phyloP scores from a whole-genome alignment of 495 filamentous ascomycete species.

The Xylaria flabelliformis region DNA sequence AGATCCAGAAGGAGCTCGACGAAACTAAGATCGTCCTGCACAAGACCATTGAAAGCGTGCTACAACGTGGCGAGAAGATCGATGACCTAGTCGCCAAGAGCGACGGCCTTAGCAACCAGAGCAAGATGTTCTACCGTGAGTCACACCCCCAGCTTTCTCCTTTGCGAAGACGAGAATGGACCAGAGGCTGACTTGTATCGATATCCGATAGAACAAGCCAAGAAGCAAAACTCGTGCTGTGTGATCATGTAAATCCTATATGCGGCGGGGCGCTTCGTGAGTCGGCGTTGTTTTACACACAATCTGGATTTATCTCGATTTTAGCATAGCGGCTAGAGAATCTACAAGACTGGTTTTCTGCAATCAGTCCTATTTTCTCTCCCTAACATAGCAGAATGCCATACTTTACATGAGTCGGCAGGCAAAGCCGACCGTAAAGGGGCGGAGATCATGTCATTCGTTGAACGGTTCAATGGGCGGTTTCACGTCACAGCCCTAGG shows the following conservation, averaged over 20 bases:
- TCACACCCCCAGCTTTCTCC: constrained; percentile 18
- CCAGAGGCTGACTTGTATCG: not conserved
- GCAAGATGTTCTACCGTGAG: constrained; percentile 95
- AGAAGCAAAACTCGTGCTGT: constrained; percentile 97
- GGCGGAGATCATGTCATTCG: constrained; percentile 22
- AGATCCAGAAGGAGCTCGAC: constrained; percentile 95
- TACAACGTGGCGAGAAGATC: constrained; percentile 91
- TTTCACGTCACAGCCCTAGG: constrained; percentile 17
- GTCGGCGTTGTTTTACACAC: constrained; percentile 15
- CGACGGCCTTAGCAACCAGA: constrained; percentile 83
- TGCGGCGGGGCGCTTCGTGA: not conserved
- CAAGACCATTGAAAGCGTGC: constrained; percentile 91
- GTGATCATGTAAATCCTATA: constrained; percentile 69
- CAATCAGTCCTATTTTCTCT: constrained; percentile 32
- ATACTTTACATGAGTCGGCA: not conserved
- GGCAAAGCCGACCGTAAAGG: constrained; percentile 18
- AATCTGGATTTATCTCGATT: constrained; percentile 28
- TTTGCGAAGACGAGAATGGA: not conserved
- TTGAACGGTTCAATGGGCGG: constrained; percentile 6
- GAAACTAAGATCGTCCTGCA: constrained; percentile 98
- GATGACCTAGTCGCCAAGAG: constrained; percentile 89
- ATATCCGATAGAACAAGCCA: constrained; percentile 62
- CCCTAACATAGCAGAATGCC: constrained; percentile 23
- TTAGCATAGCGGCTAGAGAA: constrained; percentile 33
- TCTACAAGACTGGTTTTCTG: constrained; percentile 26